These are phyloP conservation scores for Magnaporthales sp. DNA, from an alignment of 2,329 filamentous ascomycete species.

Conservation along the genomic window DNA sequence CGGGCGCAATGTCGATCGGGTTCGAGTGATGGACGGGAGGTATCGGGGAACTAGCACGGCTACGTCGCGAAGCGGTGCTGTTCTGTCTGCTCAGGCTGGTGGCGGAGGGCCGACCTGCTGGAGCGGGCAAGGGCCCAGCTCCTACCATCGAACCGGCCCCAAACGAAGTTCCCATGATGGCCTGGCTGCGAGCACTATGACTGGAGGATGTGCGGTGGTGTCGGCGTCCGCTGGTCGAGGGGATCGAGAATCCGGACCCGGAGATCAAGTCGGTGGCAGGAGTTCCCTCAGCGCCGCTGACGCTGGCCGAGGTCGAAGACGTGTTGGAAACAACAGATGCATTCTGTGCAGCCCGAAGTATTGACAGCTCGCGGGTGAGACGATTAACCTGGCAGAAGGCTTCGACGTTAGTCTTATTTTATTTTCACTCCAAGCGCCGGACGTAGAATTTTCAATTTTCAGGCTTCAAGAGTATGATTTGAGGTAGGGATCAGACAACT, in stretches of 20 bases:
- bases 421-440: neutral
- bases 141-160: conserved; percentile 30
- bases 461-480: neutral
- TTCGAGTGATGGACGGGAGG: conserved; percentile 29
- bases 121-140: conserved; percentile 30
- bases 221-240: conserved; percentile 38
- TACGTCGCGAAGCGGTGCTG: conserved; percentile 44
- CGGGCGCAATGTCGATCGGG: conserved; percentile 13
- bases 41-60: conserved; percentile 40
- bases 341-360: conserved; percentile 66
- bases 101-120: conserved; percentile 15
- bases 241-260: conserved; percentile 49
- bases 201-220: conserved; percentile 52
- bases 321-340: conserved; percentile 57
- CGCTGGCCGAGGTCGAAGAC: conserved; percentile 51
- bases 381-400: conserved; percentile 65
- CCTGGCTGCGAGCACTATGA: conserved; percentile 43
- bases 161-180: conserved; percentile 29
- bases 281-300: conserved; percentile 35
- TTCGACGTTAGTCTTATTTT: neutral
- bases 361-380: conserved; percentile 76
- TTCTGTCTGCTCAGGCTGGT: conserved; percentile 43
- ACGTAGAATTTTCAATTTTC: neutral
- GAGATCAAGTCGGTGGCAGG: conserved; percentile 38
- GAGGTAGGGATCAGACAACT: conserved; percentile 15